Evolutionary conservation across 2,329 filamentous ascomycete species (phyloP).

Genomic region (Thielaviopsis ethacetica): DNA sequence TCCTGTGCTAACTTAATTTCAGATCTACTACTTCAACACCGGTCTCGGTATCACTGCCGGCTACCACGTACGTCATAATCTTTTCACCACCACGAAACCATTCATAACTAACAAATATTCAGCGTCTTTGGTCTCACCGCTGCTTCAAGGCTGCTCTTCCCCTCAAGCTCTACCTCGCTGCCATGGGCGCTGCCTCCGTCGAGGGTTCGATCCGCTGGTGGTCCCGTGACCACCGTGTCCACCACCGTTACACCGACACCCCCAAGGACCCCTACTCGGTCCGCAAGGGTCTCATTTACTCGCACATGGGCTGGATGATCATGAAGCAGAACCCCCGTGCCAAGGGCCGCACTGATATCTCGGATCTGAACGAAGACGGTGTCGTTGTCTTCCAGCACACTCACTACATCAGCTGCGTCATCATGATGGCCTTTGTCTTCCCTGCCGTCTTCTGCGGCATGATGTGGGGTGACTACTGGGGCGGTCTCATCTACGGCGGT

Average conservation of each 20-base stretch:
- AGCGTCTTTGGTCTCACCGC: constrained; percentile 74
- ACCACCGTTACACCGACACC: constrained; percentile 85
- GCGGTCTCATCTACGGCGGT: constrained; percentile 71
- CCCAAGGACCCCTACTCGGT: constrained; percentile 87
- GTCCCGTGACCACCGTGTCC: constrained; percentile 71
- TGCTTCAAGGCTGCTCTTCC: constrained; percentile 65
- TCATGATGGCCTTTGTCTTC: constrained; percentile 62
- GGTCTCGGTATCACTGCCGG: constrained; percentile 66
- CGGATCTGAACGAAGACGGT: constrained; percentile 71
- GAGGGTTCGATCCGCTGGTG: constrained; percentile 82
- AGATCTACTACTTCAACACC: constrained; percentile 58
- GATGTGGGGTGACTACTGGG: constrained; percentile 64
- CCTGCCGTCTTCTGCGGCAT: constrained; percentile 62
- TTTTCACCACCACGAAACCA: background rate
- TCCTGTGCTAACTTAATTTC: background rate
- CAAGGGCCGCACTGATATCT: constrained; percentile 75
- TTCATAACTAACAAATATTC: constrained; percentile 12
- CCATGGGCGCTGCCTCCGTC: constrained; percentile 66
- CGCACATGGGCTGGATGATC: constrained; percentile 71
- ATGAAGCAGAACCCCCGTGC: constrained; percentile 88
- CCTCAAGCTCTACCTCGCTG: constrained; percentile 67
- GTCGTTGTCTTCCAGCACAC: constrained; percentile 80
- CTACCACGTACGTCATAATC: constrained; percentile 17
- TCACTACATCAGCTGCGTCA: constrained; percentile 66
- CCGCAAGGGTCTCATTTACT: constrained; percentile 74